Evolutionary conservation across 2,329 filamentous ascomycete genomes (phyloP).

Genomic region (Neoscytalidium dimidiatum): DNA sequence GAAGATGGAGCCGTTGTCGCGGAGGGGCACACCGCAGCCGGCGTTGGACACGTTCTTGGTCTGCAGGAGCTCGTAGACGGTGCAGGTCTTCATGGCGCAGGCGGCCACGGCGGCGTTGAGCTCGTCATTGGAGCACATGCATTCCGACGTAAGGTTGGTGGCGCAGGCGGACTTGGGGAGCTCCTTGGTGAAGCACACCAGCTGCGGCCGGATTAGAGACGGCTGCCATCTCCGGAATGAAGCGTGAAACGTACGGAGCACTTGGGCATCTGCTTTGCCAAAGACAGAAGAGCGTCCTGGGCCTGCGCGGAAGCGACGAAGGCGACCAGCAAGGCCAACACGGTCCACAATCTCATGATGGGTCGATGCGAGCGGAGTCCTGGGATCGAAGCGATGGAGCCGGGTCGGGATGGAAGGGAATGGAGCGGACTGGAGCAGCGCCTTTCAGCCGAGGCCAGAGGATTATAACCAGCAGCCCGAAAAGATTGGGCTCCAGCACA

Average conservation of each 20-base stretch:
- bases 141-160: constrained; percentile 37
- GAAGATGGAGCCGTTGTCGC: constrained; percentile 35
- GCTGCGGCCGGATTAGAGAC: constrained; percentile 19
- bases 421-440: not conserved
- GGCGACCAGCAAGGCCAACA: constrained; percentile 14
- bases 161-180: constrained; percentile 40
- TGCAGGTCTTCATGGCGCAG: constrained; percentile 39
- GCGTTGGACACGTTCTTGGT: constrained; percentile 42
- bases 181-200: constrained; percentile 26
- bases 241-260: constrained; percentile 6
- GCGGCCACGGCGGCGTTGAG: constrained; percentile 34
- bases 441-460: not conserved
- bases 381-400: not conserved
- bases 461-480: constrained; percentile 1
- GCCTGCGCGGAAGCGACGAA: constrained; percentile 4
- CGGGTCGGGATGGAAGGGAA: too few relatives aligned
- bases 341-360: constrained; percentile 19
- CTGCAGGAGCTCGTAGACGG: constrained; percentile 38
- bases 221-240: not conserved
- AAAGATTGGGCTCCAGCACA: not conserved
- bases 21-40: constrained; percentile 38
- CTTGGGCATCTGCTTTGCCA: constrained; percentile 4
- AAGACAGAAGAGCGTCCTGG: not conserved
- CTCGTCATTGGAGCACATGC: constrained; percentile 40
- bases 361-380: not conserved